Percentiles rank a stretch among this genome's conserved stretches.
Conservation (phyloP, 495 filamentous ascomycete genomes). For the Aspergillus asperescens region DNA sequence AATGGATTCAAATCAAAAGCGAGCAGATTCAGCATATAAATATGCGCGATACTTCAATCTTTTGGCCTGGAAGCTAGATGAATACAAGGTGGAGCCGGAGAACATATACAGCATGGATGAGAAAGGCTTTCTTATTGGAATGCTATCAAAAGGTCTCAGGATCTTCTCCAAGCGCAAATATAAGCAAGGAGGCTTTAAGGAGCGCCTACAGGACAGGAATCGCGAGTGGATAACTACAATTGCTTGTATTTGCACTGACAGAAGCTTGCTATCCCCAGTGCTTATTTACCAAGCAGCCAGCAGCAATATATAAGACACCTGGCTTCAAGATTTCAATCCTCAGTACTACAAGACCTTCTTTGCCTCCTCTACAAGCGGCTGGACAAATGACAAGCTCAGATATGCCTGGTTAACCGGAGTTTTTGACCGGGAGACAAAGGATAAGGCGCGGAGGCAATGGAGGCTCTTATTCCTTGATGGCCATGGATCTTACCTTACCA, state of each 20-base stretch:
- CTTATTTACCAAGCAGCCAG: neutral
- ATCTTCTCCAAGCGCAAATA: constrained; percentile 6
- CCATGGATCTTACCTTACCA: constrained; percentile 2
- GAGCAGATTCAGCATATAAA: neutral
- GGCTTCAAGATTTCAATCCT: constrained; percentile 12
- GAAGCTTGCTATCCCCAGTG: neutral
- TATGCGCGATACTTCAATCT: neutral
- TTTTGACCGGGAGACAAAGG: constrained; percentile 4
- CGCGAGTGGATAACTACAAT: constrained; percentile 8
- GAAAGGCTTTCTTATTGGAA: neutral
- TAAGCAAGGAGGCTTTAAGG: neutral
- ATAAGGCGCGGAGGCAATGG: constrained; percentile 1
- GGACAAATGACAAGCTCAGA: too few relatives aligned
- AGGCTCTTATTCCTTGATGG: neutral
- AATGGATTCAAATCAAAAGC: neutral
- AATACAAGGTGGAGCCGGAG: neutral
- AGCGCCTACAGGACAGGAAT: constrained; percentile 9
- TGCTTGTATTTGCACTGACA: too few relatives aligned
- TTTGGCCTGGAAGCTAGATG: neutral
- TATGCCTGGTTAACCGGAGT: constrained; percentile 2
- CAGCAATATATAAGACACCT: neutral
- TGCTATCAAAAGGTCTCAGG: neutral
- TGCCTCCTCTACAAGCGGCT: neutral
- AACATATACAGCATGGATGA: neutral
- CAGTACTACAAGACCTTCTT: neutral